Evolutionary conservation across 23 red algal genomes (phyloP), one percentile per base, ranked within the genome.

Genomic region (Cyanidioschyzon merolae): DNA sequence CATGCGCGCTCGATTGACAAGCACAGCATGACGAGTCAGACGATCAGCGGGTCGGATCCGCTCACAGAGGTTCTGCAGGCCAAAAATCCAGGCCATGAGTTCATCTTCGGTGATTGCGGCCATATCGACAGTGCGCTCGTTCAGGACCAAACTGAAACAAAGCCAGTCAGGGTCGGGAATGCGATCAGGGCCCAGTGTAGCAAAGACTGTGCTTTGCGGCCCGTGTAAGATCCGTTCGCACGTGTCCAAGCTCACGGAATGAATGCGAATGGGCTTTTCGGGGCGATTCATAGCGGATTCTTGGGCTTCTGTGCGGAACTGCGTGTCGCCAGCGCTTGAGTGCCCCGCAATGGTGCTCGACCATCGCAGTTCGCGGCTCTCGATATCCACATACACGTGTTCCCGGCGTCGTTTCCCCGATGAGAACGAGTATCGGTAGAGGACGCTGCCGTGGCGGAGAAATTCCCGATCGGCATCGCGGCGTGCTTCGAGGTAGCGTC

Each of bases 131-230:
- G 89, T 92, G 35, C 85, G 63, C 71, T 77, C 59, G 63, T 83
- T 76, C 58, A 80, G 63, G 34, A 93, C 76, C 34, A 93, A 74
- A 39, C 79, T 83, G 59, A 93, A 84, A 50, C 90, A 93, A 2
- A 87, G 84, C 90, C 90, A 93, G 37, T 84, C 79, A 40, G 83
- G 89, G 58, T 93, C 90, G 57, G 79, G 75, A 45, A 84, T 84
- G 12, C 58, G 29, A 32, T 68, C 38, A 31, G 78, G 79, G 34
- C 79, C 76, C 0, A 74, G 7, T 29, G 29, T 40, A 34, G 86
- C 51, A 68, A 93, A 83, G n/a, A 81, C 71, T 39, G 76, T 37
- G 30, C 79, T 84, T 59, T 81, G 79, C 74, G 84, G 77, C 32
- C 90, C 90, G 77, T 84, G 87, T 24, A 93, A 37, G 50, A 87